Evolutionary conservation across 805 yeast species (phyloP), one percentile per base, ranked within the genome.

Genomic region (Kuraishia capsulata): DNA sequence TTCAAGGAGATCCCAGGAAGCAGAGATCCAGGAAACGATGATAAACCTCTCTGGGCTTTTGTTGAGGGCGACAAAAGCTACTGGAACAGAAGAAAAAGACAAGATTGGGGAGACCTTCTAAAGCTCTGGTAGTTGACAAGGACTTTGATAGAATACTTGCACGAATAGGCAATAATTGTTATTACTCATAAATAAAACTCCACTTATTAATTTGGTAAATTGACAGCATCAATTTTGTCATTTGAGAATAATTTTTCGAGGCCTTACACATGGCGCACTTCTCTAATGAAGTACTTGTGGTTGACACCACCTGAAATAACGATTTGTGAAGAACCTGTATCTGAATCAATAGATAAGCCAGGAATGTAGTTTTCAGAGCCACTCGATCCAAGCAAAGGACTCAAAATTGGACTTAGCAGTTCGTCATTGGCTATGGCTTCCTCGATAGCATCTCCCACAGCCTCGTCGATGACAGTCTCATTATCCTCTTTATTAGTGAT

Each of bases 81-180:
- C 54, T 88, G 97, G 97, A 76, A 73, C 44, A 73, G 85, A 50
- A 76, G 97, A 51, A 71, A 68, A 48, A 60, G 58, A 5, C 64
- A 64, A 4, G 74, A 81, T 46, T 83, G 92, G 92, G 55, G 59
- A 14, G 79, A 64, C 20, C 52, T 77, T 11, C 47, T 64, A 3
- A 59, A 69, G 21, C 56, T 82, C 30, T 82, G 89, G 90, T 81
- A 32, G 42, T 33, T 14, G 26, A n/a, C n/a, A n/a, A n/a, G n/a
- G n/a, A n/a, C n/a, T n/a, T n/a, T n/a, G n/a, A n/a, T n/a, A 29
- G n/a, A 14, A 26, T 20, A 21, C 16, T 20, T 34, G 10, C 16
- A 29, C 18, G 17, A 29, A 29, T 8, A 16, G 18, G 18, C 10
- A 20, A 29, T 29, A 20, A 20, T 29, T 29, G 32, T 18, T 9